These are phyloP conservation scores for Prototheca cutis DNA, from an alignment of 163 green algal genomes.

Conservation along the genomic window DNA sequence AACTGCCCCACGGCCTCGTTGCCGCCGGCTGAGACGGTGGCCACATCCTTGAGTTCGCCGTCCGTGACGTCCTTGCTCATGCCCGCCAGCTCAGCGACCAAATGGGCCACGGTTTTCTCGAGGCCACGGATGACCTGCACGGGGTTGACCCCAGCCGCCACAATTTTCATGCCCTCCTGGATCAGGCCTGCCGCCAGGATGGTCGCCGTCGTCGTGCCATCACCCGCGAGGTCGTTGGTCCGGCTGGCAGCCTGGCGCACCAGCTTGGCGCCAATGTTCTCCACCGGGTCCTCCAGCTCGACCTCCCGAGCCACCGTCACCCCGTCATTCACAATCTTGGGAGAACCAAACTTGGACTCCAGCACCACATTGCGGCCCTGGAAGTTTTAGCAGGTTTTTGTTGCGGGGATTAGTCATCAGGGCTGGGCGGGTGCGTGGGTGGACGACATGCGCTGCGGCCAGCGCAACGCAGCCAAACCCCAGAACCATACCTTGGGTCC, in stretches of 20 bases:
- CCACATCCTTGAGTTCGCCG: constrained; percentile 88
- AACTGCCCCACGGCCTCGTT: constrained; percentile 83
- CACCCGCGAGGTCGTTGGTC: constrained; percentile 97
- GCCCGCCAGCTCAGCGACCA: constrained; percentile 80
- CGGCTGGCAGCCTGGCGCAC: constrained; percentile 83
- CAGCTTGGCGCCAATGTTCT: constrained; percentile 99
- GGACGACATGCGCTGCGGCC: too few species aligned
- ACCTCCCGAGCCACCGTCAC: constrained; percentile 93
- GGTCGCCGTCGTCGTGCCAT: constrained; percentile 98
- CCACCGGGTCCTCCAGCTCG: constrained; percentile 96
- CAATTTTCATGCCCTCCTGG: constrained; percentile 97
- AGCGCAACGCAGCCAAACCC: too few species aligned
- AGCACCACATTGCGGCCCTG: constrained; percentile 99
- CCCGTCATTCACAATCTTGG: constrained; percentile 99
- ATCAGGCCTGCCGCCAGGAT: constrained; percentile 96
- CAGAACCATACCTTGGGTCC: too few species aligned
- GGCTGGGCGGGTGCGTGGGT: too few species aligned
- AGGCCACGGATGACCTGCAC: constrained; percentile 95
- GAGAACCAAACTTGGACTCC: constrained; percentile 97
- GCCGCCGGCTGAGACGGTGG: constrained; percentile 86
- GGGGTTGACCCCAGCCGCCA: constrained; percentile 86
- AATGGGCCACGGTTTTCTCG: constrained; percentile 83
- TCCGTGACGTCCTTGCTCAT: constrained; percentile 82
- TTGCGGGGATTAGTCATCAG: too few species aligned
- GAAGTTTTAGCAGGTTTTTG: too few species aligned